phyloP scores from a whole-genome alignment of 306 rosid genomes.

The Echinosophora koreensis region DNA sequence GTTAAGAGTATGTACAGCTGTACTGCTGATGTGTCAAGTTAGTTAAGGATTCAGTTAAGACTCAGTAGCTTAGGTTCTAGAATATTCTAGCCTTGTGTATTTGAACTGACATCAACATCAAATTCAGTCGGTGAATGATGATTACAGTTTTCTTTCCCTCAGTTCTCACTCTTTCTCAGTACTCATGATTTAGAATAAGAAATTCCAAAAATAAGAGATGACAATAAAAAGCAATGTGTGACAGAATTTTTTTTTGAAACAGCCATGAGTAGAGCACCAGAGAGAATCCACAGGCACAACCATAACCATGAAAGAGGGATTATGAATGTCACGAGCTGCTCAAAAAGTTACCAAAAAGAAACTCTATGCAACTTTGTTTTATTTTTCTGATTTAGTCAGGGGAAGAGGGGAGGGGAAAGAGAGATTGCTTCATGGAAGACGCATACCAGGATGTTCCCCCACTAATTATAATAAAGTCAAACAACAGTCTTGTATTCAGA shows the following conservation, averaged over 20 bases:
- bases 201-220: slow-evolving; percentile 13
- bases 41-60: neutral
- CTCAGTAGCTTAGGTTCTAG: neutral
- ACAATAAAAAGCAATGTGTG: slow-evolving; percentile 20
- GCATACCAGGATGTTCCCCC: slow-evolving; percentile 92
- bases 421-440: slow-evolving; percentile 33
- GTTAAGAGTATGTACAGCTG: neutral
- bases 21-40: neutral
- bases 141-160: neutral
- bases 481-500: slow-evolving; percentile 76
- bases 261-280: slow-evolving; percentile 28
- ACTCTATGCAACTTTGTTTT: slow-evolving; percentile 18
- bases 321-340: neutral
- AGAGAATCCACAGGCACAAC: slow-evolving; percentile 30
- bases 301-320: slow-evolving; percentile 20
- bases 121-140: neutral
- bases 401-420: slow-evolving; percentile 31
- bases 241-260: slow-evolving; percentile 27
- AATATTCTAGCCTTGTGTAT: too few species aligned
- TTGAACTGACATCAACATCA: too few species aligned
- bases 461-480: slow-evolving; percentile 74
- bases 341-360: slow-evolving; percentile 17
- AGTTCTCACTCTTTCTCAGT: neutral
- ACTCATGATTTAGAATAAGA: neutral
- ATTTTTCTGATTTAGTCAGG: slow-evolving; percentile 3